phyloP scores from a whole-genome alignment of 331 rosid genomes.

The Rhamnella rubrinervis region DNA sequence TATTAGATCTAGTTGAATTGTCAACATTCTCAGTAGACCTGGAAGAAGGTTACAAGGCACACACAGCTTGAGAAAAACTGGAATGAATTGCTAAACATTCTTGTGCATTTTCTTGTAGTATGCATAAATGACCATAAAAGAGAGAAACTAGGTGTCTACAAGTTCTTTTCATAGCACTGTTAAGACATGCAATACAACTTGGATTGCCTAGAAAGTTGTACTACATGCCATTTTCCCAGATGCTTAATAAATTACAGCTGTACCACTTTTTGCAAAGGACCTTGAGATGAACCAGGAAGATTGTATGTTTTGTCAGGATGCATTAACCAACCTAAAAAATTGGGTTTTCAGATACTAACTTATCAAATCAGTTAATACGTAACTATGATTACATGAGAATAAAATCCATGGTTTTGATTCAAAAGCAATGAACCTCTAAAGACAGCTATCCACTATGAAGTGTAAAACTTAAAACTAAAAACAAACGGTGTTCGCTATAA shows the following conservation, averaged over 20 bases:
- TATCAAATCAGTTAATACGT: too few species aligned
- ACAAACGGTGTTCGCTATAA: background rate
- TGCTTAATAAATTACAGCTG: too few species aligned
- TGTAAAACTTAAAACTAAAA: background rate
- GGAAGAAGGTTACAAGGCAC: conserved; percentile 26
- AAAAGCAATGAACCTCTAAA: too few species aligned
- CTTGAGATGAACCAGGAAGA: too few species aligned
- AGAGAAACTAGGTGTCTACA: background rate
- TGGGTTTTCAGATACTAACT: background rate
- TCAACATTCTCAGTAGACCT: conserved; percentile 81
- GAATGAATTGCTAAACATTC: background rate
- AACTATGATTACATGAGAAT: background rate
- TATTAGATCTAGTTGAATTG: conserved; percentile 65
- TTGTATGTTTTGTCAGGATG: background rate
- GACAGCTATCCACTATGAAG: too few species aligned
- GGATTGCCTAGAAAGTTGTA: too few species aligned
- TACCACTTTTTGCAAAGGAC: too few species aligned
- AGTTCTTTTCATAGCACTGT: too few species aligned
- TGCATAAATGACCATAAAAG: background rate
- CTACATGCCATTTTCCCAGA: too few species aligned
- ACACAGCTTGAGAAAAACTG: conserved; percentile 18
- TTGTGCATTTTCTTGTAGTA: background rate
- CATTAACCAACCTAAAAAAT: background rate
- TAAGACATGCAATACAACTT: too few species aligned
- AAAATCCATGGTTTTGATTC: background rate